These are phyloP conservation scores for Coemansia asiatica DNA, from an alignment of 192 early-diverging fungal species.

Conservation along the genomic window DNA sequence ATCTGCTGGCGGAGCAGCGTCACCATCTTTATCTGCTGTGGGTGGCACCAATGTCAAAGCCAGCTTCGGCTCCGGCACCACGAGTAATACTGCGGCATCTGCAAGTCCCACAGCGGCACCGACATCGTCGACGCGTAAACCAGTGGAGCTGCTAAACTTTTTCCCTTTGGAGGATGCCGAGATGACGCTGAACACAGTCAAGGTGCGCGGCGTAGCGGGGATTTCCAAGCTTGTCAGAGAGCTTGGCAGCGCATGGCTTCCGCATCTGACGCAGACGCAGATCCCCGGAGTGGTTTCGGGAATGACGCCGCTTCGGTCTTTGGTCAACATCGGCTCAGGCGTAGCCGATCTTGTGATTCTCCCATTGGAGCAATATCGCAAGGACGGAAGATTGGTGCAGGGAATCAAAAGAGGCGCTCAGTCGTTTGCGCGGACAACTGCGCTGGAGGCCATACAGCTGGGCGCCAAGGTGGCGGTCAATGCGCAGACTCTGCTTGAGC, in stretches of 20 bases:
- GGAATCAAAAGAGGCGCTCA: conserved; percentile 85
- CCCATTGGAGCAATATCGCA: conserved; percentile 90
- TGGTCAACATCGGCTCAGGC: conserved; percentile 88
- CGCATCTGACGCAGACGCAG: conserved; percentile 90
- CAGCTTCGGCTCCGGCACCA: background rate
- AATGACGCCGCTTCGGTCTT: conserved; percentile 80
- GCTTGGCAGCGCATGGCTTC: conserved; percentile 78
- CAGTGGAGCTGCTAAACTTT: conserved; percentile 77
- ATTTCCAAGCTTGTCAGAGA: conserved; percentile 63
- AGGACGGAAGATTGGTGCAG: conserved; percentile 86
- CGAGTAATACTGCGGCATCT: background rate
- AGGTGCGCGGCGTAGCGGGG: conserved; percentile 79
- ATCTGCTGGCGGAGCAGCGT: background rate
- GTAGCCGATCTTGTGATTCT: conserved; percentile 89
- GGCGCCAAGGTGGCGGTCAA: conserved; percentile 84
- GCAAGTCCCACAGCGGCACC: conserved; percentile 1
- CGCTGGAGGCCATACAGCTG: conserved; percentile 87
- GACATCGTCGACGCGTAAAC: conserved; percentile 13
- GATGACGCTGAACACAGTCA: conserved; percentile 77
- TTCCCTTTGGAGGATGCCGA: conserved; percentile 90
- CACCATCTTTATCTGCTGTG: background rate
- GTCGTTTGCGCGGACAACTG: conserved; percentile 86
- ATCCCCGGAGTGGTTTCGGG: conserved; percentile 87
- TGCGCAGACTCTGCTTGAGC: conserved; percentile 85
- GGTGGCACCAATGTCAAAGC: background rate